Conservation (phyloP, 768 basidiomycete genomes). For the Phanerodontia chrysosporium region DNA sequence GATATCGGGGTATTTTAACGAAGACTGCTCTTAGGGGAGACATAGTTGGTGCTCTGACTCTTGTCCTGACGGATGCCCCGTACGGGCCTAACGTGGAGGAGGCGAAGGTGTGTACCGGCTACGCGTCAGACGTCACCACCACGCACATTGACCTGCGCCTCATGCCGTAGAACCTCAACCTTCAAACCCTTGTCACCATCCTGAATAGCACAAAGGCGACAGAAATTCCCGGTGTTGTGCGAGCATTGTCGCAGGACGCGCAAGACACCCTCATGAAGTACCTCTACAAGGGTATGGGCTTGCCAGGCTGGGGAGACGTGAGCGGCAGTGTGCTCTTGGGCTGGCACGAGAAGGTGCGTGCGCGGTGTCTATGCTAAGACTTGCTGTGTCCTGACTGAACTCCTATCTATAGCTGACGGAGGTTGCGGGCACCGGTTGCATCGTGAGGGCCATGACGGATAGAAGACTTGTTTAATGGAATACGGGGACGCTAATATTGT, state of each 20-base stretch:
- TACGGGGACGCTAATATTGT: constrained; percentile 10
- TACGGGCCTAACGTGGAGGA: constrained; percentile 85
- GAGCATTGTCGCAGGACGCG: constrained; percentile 61
- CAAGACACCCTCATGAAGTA: constrained; percentile 98
- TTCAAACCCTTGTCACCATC: constrained; percentile 79
- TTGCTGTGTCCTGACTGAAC: neutral
- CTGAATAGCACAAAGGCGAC: constrained; percentile 91
- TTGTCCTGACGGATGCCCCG: constrained; percentile 76
- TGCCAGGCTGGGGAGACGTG: constrained; percentile 55
- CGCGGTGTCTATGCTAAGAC: neutral
- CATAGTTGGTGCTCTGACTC: constrained; percentile 63
- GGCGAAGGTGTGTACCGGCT: constrained; percentile 64
- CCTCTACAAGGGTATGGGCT: constrained; percentile 93
- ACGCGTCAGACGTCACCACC: neutral
- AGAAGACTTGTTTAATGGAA: constrained; percentile 46
- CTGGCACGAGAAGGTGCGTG: constrained; percentile 93
- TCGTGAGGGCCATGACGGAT: constrained; percentile 83
- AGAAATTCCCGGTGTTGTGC: constrained; percentile 77
- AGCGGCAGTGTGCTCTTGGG: constrained; percentile 68
- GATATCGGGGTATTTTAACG: neutral
- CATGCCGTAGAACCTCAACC: constrained; percentile 58
- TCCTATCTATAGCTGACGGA: constrained; percentile 69
- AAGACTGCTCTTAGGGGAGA: constrained; percentile 54
- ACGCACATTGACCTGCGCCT: neutral
- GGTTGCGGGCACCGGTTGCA: constrained; percentile 90